These are phyloP conservation scores for Yarrowia osloensis DNA, from an alignment of 805 yeast species.

Conservation along the genomic window DNA sequence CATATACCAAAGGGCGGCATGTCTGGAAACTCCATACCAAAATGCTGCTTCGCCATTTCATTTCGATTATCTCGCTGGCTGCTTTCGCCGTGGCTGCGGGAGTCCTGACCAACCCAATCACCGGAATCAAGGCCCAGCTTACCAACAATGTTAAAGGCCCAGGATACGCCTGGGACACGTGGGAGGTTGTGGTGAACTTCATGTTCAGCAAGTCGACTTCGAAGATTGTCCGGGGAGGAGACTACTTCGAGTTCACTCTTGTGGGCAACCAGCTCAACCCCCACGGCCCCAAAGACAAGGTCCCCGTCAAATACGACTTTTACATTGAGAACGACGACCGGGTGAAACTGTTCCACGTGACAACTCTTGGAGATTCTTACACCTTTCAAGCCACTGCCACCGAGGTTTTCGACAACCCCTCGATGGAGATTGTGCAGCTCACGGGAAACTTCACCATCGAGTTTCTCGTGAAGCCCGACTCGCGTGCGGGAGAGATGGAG, in stretches of 20 bases:
- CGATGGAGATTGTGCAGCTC: neutral
- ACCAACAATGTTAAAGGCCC: neutral
- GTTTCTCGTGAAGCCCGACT: neutral
- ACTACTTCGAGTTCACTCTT: neutral
- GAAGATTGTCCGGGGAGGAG: neutral
- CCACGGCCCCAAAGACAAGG: neutral
- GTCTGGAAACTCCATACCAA: no score
- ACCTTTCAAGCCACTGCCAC: neutral
- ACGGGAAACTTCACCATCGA: neutral
- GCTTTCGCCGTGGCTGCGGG: neutral
- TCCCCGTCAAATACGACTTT: neutral
- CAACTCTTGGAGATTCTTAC: neutral
- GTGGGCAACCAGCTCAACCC: neutral
- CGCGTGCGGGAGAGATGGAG: neutral
- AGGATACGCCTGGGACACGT: neutral
- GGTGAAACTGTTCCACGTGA: neutral
- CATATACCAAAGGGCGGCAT: no score
- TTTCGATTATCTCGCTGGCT: neutral
- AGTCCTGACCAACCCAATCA: neutral
- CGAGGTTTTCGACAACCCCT: neutral
- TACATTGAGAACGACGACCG: neutral
- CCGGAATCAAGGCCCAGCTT: neutral
- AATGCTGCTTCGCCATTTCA: neutral
- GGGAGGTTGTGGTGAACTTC: neutral
- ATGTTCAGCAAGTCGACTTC: neutral